Evolutionary conservation across 2,329 filamentous ascomycete species (phyloP).

Genomic region (Claviceps citrina): DNA sequence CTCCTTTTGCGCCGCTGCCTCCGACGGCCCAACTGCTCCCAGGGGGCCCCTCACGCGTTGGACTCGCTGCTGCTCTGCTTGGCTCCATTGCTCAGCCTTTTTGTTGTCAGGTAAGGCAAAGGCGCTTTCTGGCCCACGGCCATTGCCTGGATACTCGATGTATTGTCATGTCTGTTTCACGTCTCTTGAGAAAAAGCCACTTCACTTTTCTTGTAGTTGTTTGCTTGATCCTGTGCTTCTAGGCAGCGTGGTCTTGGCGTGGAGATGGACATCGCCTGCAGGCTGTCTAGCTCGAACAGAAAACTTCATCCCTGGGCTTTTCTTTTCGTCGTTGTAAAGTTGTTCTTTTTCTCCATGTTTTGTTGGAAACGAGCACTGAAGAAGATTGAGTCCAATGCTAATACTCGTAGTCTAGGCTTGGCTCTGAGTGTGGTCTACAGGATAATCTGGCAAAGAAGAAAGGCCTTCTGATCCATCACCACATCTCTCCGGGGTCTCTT

Average conservation of each 20-base stretch:
- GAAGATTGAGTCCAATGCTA: background rate
- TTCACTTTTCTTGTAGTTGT: background rate
- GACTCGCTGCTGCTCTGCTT: background rate
- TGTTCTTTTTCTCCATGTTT: background rate
- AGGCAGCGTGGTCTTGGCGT: background rate
- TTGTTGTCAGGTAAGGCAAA: slow-evolving; percentile 1
- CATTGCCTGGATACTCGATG: background rate
- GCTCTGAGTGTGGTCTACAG: background rate
- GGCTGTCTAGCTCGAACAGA: background rate
- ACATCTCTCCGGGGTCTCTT: background rate
- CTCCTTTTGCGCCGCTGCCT: background rate
- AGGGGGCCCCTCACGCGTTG: too few species aligned
- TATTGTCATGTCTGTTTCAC: background rate
- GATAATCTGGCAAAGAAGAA: background rate
- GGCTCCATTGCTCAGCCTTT: background rate
- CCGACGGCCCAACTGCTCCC: background rate
- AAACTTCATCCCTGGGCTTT: background rate
- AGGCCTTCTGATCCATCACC: background rate
- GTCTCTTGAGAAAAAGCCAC: background rate
- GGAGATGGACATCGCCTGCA: background rate
- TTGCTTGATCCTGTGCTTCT: background rate
- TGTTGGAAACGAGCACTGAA: background rate
- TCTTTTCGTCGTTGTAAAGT: too few species aligned
- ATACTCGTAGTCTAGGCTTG: background rate
- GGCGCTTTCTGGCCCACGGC: background rate